phyloP scores from a whole-genome alignment of 345 rosid species.

The Barbarea vulgaris region DNA sequence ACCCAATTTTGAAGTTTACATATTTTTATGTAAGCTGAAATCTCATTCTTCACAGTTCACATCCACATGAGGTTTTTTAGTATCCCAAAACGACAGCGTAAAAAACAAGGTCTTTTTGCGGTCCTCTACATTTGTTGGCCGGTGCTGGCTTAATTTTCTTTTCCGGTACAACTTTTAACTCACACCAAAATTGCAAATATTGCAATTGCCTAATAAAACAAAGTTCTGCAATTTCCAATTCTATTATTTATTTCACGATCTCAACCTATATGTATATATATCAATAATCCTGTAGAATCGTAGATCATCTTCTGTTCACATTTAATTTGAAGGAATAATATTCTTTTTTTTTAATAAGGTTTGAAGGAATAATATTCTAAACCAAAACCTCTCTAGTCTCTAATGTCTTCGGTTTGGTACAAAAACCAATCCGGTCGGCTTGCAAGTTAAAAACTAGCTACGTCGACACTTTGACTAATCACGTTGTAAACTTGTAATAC shows the following conservation, averaged over 20 bases:
- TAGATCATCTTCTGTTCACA: neutral
- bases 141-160: conserved; percentile 29
- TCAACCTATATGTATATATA: neutral
- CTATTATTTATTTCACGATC: neutral
- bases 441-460: conserved; percentile 1
- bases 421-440: conserved; percentile 12
- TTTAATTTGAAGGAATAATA: too few relatives aligned
- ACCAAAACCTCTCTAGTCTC: conserved; percentile 13
- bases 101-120: conserved; percentile 26
- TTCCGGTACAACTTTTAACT: neutral
- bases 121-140: conserved; percentile 27
- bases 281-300: neutral
- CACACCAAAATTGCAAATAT: neutral
- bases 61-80: conserved; percentile 40
- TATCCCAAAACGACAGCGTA: conserved; percentile 38
- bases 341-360: too few relatives aligned
- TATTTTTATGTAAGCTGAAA: neutral
- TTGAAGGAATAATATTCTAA: neutral
- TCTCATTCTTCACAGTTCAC: conserved; percentile 30
- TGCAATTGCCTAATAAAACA: neutral
- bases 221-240: neutral
- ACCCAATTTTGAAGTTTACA: conserved; percentile 15
- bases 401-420: conserved; percentile 15
- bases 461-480: conserved; percentile 22
- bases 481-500: neutral